Percentiles rank a stretch among this genome's conserved stretches.
phyloP scores from a whole-genome alignment of 495 filamentous ascomycete species.

The Staphylotrichum longicolle region DNA sequence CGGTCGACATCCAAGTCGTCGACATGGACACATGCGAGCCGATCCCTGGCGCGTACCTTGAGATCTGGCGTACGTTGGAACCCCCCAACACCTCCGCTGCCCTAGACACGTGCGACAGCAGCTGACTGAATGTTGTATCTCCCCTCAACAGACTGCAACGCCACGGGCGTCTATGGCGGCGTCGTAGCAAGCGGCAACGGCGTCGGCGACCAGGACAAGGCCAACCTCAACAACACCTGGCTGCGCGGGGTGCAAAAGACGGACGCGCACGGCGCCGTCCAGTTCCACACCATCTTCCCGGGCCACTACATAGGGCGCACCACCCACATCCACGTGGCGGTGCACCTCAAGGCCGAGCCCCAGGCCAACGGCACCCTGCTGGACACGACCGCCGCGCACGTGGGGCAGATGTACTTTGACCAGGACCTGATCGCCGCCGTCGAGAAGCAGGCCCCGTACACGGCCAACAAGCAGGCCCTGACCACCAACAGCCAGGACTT shows the following conservation, averaged over 20 bases:
- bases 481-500: conserved; percentile 54
- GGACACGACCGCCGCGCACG: conserved; percentile 51
- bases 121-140: background rate
- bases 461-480: conserved; percentile 50
- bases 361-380: conserved; percentile 49
- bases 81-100: background rate
- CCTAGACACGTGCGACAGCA: background rate
- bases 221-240: conserved; percentile 49
- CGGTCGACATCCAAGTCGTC: conserved; percentile 59
- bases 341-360: conserved; percentile 40
- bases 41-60: conserved; percentile 53
- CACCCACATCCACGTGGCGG: conserved; percentile 47
- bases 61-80: conserved; percentile 49
- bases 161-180: conserved; percentile 53
- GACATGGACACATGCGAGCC: conserved; percentile 59
- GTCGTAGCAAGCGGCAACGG: conserved; percentile 46
- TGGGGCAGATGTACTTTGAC: conserved; percentile 64
- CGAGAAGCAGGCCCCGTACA: conserved; percentile 53
- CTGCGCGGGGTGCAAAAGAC: conserved; percentile 52
- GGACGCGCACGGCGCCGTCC: conserved; percentile 46
- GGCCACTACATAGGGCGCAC: conserved; percentile 54
- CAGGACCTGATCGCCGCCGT: conserved; percentile 48
- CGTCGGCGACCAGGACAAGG: conserved; percentile 40
- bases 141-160: background rate
- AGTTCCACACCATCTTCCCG: conserved; percentile 54